Base-by-base conservation (phyloP, 2,329 filamentous ascomycete species). In the Penicillium sp. region DNA sequence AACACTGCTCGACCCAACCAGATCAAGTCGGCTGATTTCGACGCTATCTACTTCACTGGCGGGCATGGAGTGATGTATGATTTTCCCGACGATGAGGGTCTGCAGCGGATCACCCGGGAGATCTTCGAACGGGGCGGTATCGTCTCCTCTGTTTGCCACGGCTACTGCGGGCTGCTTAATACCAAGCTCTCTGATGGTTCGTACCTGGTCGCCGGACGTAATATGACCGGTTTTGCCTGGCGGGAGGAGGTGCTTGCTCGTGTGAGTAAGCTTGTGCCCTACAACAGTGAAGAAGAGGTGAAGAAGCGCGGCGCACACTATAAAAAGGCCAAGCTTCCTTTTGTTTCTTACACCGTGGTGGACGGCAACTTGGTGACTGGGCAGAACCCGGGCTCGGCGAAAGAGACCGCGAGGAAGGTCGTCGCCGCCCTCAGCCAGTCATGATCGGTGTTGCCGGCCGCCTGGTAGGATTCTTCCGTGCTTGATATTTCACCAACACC, bases 141-240 rank as follows among this genome's bases (percentile, higher is more conserved):
- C 43, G 74, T 78, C 24, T 72, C 71, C 8, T 76, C 76, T 3
- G 75, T 79, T 58, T 79, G 77, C 70, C 77, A 79, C 57, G 76
- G 73, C 21, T 75, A 76, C 3, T 73, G 75, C 19, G 76, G 73
- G 5, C 64, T 79, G n/a, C 72, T 72, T 52, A 66, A 79, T 35
- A 75, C 71, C 48, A 77, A 74, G 63, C 62, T 72, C 33, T 66
- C 70, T 24, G 75, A 78, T 56, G 76, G 75, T 5, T 72, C 68
- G 5, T 69, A 73, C 55, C 60, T 78, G 19, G 65, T 77, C 19
- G 68, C 65, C 13, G 74, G 70, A 27, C 70, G 73, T 58, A 69
- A 71, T 39, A 70, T 77, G 22, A 78, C 76, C 5, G 75, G 71
- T 6, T 78, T 79, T 63, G 72, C 73, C 29, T 78, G 78, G 58